These are phyloP conservation scores for Coprinellus aureogranulatus DNA, from an alignment of 768 basidiomycete genomes.

Conservation along the genomic window DNA sequence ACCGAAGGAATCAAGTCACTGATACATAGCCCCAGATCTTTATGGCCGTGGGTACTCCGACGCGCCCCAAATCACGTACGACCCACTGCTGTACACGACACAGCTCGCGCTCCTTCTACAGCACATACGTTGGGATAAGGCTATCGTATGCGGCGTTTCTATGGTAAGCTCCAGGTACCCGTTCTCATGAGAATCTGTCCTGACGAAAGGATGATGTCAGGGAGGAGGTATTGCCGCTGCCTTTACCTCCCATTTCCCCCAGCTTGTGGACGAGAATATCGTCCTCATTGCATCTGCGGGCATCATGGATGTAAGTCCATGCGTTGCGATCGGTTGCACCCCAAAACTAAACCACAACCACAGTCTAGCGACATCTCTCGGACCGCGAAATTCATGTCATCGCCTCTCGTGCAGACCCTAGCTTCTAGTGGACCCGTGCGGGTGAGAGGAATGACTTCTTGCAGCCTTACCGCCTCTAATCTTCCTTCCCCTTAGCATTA, in stretches of 20 bases:
- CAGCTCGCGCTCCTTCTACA: slow-evolving; percentile 86
- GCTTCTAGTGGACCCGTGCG: slow-evolving; percentile 61
- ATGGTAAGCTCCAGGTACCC: slow-evolving; percentile 51
- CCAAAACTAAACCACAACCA: neutral
- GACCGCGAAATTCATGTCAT: slow-evolving; percentile 76
- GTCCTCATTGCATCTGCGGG: slow-evolving; percentile 70
- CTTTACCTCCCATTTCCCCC: slow-evolving; percentile 69
- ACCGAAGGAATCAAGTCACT: no score
- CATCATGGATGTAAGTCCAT: slow-evolving; percentile 53
- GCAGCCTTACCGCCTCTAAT: slow-evolving; percentile 16
- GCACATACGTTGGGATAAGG: slow-evolving; percentile 68
- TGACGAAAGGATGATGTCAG: slow-evolving; percentile 30
- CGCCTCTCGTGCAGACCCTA: slow-evolving; percentile 66
- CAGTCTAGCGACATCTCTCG: slow-evolving; percentile 67
- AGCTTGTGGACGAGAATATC: slow-evolving; percentile 63
- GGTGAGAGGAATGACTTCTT: slow-evolving; percentile 27
- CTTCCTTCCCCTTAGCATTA: slow-evolving; percentile 38
- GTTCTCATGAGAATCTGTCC: neutral
- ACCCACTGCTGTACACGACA: slow-evolving; percentile 61
- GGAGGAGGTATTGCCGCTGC: slow-evolving; percentile 73
- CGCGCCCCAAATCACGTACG: slow-evolving; percentile 68
- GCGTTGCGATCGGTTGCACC: neutral
- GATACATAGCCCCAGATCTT: slow-evolving; percentile 69
- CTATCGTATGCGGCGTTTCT: slow-evolving; percentile 65
- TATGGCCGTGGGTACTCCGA: slow-evolving; percentile 84